phyloP scores from a whole-genome alignment of 352 stramenopile species.

The Phytophthora ramorum region DNA sequence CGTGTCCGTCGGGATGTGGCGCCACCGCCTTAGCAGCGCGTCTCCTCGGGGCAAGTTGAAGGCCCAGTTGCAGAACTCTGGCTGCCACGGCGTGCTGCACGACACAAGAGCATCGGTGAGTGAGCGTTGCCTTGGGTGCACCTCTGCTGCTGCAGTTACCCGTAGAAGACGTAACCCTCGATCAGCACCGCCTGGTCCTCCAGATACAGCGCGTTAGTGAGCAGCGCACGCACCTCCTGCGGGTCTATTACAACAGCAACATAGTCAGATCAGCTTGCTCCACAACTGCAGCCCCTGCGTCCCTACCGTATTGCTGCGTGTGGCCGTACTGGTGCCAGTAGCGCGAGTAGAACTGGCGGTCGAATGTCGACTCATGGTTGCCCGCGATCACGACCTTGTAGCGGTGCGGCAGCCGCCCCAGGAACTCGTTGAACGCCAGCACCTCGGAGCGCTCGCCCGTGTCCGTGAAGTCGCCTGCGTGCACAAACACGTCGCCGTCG shows the following conservation, averaged over 20 bases:
- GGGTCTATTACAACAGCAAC: slow-evolving; percentile 40
- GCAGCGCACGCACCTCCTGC: slow-evolving; percentile 68
- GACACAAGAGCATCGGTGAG: slow-evolving; percentile 2
- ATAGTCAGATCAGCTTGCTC: neutral
- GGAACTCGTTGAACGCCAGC: slow-evolving; percentile 74
- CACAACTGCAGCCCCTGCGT: neutral
- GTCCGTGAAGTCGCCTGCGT: slow-evolving; percentile 91
- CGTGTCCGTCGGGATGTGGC: slow-evolving; percentile 58
- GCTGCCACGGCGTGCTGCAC: slow-evolving; percentile 72
- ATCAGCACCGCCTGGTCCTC: slow-evolving; percentile 79
- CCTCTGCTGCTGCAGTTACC: slow-evolving; percentile 26
- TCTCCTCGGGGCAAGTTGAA: slow-evolving; percentile 74
- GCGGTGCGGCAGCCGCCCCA: slow-evolving; percentile 68
- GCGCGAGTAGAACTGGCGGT: slow-evolving; percentile 67
- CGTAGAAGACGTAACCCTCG: slow-evolving; percentile 80
- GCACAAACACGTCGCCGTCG: slow-evolving; percentile 85
- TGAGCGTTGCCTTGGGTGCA: neutral
- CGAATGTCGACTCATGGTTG: slow-evolving; percentile 88
- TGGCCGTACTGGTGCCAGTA: slow-evolving; percentile 84
- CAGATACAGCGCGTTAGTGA: slow-evolving; percentile 82
- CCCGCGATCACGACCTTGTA: slow-evolving; percentile 85
- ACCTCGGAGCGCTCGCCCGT: slow-evolving; percentile 70
- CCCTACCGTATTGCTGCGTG: slow-evolving; percentile 55
- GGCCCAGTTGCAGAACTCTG: slow-evolving; percentile 87
- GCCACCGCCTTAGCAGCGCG: slow-evolving; percentile 52